These are phyloP conservation scores for Neofusicoccum kwambonambiense DNA, from an alignment of 2,329 filamentous ascomycete genomes.

Conservation along the genomic window DNA sequence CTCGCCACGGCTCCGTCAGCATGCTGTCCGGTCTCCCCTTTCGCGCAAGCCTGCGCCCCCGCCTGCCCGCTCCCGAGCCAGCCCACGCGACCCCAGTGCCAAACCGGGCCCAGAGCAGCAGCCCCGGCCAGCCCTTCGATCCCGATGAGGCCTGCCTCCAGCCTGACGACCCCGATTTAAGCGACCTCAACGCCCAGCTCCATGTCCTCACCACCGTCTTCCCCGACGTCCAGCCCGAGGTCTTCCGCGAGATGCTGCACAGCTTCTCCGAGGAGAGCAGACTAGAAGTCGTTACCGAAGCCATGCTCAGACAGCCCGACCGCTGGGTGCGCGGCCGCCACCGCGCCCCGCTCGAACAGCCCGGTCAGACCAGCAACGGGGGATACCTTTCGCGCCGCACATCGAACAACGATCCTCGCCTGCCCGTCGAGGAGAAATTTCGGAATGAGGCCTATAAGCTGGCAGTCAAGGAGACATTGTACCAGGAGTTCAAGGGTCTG, in stretches of 20 bases:
- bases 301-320: constrained; percentile 68
- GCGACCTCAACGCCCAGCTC: constrained; percentile 68
- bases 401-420: constrained; percentile 29
- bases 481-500: constrained; percentile 73
- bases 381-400: constrained; percentile 23
- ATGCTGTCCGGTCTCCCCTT: constrained; percentile 15
- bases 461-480: constrained; percentile 66
- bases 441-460: constrained; percentile 65
- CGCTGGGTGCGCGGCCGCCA: constrained; percentile 69
- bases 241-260: constrained; percentile 77
- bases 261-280: constrained; percentile 75
- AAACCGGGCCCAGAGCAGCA: constrained; percentile 4
- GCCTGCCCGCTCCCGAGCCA: not conserved
- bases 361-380: constrained; percentile 32
- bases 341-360: constrained; percentile 40
- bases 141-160: not conserved
- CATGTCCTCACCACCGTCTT: constrained; percentile 70
- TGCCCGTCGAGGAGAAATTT: constrained; percentile 63
- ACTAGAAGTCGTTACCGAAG: constrained; percentile 73
- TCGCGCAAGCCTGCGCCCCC: constrained; percentile 8
- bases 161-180: constrained; percentile 60
- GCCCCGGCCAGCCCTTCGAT: not conserved
- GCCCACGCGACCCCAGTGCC: not conserved
- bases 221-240: constrained; percentile 76
- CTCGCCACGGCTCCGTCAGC: not conserved